phyloP scores from a whole-genome alignment of 1,284 basidiomycete genomes.

The Apiotrichum porosum region DNA sequence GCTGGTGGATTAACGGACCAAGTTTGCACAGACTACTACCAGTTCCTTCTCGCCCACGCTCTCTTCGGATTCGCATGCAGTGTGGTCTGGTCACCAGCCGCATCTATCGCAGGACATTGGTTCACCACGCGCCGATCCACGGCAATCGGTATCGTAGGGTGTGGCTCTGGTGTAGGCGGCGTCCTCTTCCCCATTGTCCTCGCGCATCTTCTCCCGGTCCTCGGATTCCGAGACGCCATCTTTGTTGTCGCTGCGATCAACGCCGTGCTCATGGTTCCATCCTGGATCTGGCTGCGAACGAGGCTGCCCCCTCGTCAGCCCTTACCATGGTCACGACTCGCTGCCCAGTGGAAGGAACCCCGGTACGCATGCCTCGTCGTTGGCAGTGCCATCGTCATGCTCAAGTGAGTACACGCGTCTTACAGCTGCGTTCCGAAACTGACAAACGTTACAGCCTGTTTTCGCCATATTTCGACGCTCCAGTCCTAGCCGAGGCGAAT shows the following conservation, averaged over 20 bases:
- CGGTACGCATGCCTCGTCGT: conserved; percentile 30
- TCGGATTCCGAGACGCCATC: conserved; percentile 16
- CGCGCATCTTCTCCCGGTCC: conserved; percentile 14
- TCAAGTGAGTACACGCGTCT: conserved; percentile 17
- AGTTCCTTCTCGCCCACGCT: conserved; percentile 40
- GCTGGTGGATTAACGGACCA: too few species aligned
- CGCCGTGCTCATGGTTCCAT: conserved; percentile 19
- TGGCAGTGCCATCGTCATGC: conserved; percentile 28
- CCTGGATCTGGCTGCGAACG: conserved; percentile 19
- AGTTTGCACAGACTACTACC: conserved; percentile 36
- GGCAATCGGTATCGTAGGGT: conserved; percentile 40
- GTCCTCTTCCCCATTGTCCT: conserved; percentile 41
- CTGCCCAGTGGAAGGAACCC: conserved; percentile 23
- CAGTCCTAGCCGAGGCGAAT: conserved; percentile 13
- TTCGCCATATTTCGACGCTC: conserved; percentile 21
- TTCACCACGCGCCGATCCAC: conserved; percentile 35
- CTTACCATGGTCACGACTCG: conserved; percentile 8
- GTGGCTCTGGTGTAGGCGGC: conserved; percentile 37
- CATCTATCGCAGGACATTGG: conserved; percentile 42
- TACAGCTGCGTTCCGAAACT: background rate
- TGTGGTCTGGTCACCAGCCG: conserved; percentile 38
- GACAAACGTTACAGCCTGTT: conserved; percentile 15
- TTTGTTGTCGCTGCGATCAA: conserved; percentile 22
- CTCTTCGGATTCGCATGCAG: conserved; percentile 37
- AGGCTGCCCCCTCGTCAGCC: conserved; percentile 18